phyloP scores from a whole-genome alignment of 1,284 basidiomycete genomes.

The Ustilago vetiveriae region DNA sequence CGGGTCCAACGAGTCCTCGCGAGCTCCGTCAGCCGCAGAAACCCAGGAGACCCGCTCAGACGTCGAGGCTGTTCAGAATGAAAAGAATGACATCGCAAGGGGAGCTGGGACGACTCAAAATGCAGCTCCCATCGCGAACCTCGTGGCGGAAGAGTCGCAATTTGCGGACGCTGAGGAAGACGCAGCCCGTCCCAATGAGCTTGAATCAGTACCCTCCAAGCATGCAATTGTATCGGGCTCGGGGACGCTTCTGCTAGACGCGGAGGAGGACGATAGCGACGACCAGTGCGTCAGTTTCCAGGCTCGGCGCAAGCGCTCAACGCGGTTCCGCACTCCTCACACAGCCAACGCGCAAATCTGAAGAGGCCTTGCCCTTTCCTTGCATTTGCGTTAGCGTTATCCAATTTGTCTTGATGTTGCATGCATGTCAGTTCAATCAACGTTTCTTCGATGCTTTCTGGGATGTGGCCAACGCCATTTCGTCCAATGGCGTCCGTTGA shows the following conservation, averaged over 20 bases:
- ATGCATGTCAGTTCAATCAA: no score
- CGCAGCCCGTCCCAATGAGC: not conserved
- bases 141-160: slow-evolving; percentile 41
- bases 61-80: not conserved
- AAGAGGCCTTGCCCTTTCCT: no score
- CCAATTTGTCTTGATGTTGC: no score
- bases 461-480: no score
- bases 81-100: not conserved
- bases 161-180: slow-evolving; percentile 49
- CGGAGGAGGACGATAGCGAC: slow-evolving; percentile 44
- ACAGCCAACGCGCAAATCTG: not conserved
- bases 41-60: slow-evolving; percentile 25
- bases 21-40: slow-evolving; percentile 17
- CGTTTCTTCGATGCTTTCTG: not conserved
- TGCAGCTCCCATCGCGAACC: not conserved
- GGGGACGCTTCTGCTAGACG: not conserved
- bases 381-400: no score
- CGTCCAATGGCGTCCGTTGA: no score
- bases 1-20: slow-evolving; percentile 23
- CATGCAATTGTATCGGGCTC: not conserved
- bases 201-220: slow-evolving; percentile 6
- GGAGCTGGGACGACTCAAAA: not conserved
- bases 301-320: slow-evolving; percentile 38
- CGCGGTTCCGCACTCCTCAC: slow-evolving; percentile 24
- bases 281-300: slow-evolving; percentile 41